Evolutionary conservation across 1,284 basidiomycete genomes (phyloP).

Genomic region (Ustilago cynodontis): DNA sequence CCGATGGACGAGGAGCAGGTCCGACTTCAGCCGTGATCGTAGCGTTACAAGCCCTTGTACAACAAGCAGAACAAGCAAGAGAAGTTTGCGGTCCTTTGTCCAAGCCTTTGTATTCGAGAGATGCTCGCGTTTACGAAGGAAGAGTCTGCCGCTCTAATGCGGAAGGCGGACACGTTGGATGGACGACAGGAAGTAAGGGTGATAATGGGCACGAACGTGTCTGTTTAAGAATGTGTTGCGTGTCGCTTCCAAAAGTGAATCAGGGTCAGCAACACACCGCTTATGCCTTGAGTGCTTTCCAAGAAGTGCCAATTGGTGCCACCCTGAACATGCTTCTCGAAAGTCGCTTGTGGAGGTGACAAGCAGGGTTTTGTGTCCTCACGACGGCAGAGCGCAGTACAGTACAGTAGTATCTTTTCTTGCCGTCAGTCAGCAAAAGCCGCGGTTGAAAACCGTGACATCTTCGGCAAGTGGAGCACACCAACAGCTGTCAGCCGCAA

Average conservation of each 20-base stretch:
- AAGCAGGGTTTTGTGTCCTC: background rate
- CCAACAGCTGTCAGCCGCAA: too few relatives aligned
- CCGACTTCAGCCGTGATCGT: background rate
- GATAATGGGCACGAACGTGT: background rate
- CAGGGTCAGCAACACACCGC: constrained; percentile 10
- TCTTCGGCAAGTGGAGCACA: background rate
- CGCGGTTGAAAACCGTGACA: background rate
- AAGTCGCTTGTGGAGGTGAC: background rate
- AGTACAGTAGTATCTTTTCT: background rate
- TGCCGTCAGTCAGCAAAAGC: background rate
- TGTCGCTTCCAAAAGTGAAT: constrained; percentile 2
- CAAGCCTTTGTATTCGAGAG: background rate
- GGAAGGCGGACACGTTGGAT: background rate
- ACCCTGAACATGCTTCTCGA: too few relatives aligned
- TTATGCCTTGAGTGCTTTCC: too few relatives aligned
- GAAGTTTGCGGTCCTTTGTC: too few relatives aligned
- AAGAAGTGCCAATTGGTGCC: too few relatives aligned
- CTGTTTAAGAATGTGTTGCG: background rate
- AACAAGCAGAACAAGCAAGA: too few relatives aligned
- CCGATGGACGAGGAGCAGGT: constrained; percentile 5
- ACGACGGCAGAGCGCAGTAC: constrained; percentile 1
- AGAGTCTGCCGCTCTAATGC: background rate
- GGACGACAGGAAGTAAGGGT: background rate
- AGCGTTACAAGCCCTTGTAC: too few relatives aligned
- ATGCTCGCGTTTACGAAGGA: too few relatives aligned